A percentile compares a stretch with the other conserved stretches of the same genome.
Conservation (phyloP, 805 yeast genomes). For the Naumovozyma castellii region DNA sequence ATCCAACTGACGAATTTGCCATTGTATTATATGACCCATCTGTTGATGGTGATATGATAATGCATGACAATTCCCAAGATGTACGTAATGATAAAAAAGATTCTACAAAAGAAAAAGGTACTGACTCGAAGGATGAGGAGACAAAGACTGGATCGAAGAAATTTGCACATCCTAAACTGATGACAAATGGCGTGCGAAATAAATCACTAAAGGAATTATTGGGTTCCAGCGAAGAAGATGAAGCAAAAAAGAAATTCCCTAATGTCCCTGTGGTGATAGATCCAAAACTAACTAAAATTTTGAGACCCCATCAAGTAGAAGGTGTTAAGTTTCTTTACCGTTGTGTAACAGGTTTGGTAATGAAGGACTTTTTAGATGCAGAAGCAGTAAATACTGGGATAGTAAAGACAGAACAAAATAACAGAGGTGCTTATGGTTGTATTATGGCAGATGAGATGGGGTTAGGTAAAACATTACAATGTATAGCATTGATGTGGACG, state of each 20-base stretch:
- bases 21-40: constrained; percentile 94
- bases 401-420: constrained; percentile 17
- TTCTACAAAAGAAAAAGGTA: constrained; percentile 18
- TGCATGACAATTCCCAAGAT: constrained; percentile 14
- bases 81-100: constrained; percentile 4
- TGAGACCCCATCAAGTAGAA: constrained; percentile 93
- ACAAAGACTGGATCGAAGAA: constrained; percentile 11
- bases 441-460: constrained; percentile 99
- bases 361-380: constrained; percentile 29
- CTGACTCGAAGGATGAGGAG: constrained; percentile 19
- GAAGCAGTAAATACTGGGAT: constrained; percentile 11
- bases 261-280: constrained; percentile 95
- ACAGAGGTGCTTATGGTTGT: constrained; percentile 82
- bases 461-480: constrained; percentile 81
- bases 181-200: constrained; percentile 33
- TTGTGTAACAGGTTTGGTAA: constrained; percentile 78
- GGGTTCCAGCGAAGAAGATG: constrained; percentile 34
- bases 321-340: constrained; percentile 87
- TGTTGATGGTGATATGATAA: constrained; percentile 47
- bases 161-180: constrained; percentile 22
- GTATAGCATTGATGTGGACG: constrained; percentile 89
- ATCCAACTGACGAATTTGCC: constrained; percentile 88
- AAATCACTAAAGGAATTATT: constrained; percentile 70
- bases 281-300: constrained; percentile 70
- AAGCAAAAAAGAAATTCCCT: constrained; percentile 45